Conservation (phyloP, 768 basidiomycete species). For the Russula earlei region DNA sequence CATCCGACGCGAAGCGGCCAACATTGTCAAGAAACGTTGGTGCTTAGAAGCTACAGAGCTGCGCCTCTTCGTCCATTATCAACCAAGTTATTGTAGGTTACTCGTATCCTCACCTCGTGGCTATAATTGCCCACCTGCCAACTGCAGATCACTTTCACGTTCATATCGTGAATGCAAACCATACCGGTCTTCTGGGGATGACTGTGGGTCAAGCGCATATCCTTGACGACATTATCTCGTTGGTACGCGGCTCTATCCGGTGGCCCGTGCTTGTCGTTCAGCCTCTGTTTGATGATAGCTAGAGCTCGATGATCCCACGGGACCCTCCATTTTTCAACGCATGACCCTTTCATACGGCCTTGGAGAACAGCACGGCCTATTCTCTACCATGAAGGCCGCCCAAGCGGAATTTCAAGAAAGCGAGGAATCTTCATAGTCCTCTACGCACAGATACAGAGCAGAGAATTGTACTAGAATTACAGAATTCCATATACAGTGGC, state of each 20-base stretch:
- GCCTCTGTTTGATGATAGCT: conserved; percentile 40
- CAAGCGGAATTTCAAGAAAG: conserved; percentile 21
- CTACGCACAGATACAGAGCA: not conserved
- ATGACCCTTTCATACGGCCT: conserved; percentile 78
- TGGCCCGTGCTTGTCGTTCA: not conserved
- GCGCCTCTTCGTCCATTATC: conserved; percentile 86
- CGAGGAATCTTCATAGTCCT: not conserved
- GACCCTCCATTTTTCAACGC: conserved; percentile 48
- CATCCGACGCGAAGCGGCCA: conserved; percentile 49
- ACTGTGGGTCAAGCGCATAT: conserved; percentile 86
- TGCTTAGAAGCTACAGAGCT: conserved; percentile 51
- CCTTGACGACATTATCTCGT: conserved; percentile 81
- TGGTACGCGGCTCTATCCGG: conserved; percentile 39
- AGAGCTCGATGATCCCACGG: conserved; percentile 41
- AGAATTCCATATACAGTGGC: not conserved
- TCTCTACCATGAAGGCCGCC: conserved; percentile 34
- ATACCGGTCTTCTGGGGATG: conserved; percentile 55
- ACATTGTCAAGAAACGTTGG: conserved; percentile 53
- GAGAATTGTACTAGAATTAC: not conserved
- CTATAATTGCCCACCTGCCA: not conserved
- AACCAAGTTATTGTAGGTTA: conserved; percentile 85
- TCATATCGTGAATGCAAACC: conserved; percentile 76
- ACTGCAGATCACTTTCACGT: conserved; percentile 84
- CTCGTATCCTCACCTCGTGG: not conserved
- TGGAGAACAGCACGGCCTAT: conserved; percentile 74